These are phyloP conservation scores for Bacidia rubella DNA, from an alignment of 495 filamentous ascomycete genomes.

Conservation along the genomic window DNA sequence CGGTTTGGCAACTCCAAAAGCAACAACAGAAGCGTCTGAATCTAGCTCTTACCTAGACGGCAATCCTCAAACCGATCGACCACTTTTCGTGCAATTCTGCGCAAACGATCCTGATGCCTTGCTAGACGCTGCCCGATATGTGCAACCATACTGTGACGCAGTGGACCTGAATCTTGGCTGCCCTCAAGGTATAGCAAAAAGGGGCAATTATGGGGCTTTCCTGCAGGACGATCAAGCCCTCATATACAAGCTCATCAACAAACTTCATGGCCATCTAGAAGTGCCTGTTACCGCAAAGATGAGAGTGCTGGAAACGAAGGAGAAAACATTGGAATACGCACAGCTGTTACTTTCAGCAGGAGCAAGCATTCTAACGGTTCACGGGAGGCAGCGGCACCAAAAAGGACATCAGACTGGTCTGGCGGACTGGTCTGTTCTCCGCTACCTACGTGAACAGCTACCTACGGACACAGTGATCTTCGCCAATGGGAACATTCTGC, in stretches of 20 bases:
- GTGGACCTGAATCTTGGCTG: slow-evolving; percentile 97
- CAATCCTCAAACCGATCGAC: slow-evolving; percentile 67
- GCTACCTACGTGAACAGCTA: slow-evolving; percentile 69
- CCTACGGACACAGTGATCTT: slow-evolving; percentile 85
- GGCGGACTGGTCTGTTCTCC: slow-evolving; percentile 78
- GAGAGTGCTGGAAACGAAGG: slow-evolving; percentile 71
- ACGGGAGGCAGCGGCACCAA: slow-evolving; percentile 79
- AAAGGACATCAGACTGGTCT: slow-evolving; percentile 93
- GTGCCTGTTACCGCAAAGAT: slow-evolving; percentile 94
- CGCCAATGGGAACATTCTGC: slow-evolving; percentile 89
- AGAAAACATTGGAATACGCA: slow-evolving; percentile 80
- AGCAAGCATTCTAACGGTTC: slow-evolving; percentile 83
- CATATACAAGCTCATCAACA: slow-evolving; percentile 66
- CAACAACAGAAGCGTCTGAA: slow-evolving; percentile 4
- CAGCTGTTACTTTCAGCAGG: slow-evolving; percentile 77
- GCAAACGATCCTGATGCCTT: slow-evolving; percentile 73
- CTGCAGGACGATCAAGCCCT: slow-evolving; percentile 84
- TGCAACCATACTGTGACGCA: slow-evolving; percentile 77
- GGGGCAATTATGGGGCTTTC: slow-evolving; percentile 86
- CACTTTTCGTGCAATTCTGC: slow-evolving; percentile 94
- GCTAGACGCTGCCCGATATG: slow-evolving; percentile 59
- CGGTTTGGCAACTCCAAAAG: slow-evolving; percentile 18
- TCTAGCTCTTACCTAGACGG: slow-evolving; percentile 58
- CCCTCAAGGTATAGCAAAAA: slow-evolving; percentile 85
- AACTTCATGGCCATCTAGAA: slow-evolving; percentile 52